Percentiles rank a stretch among this genome's conserved stretches.
phyloP scores from a whole-genome alignment of 2,329 filamentous ascomycete genomes.

The Blastomyces gilchristii region DNA sequence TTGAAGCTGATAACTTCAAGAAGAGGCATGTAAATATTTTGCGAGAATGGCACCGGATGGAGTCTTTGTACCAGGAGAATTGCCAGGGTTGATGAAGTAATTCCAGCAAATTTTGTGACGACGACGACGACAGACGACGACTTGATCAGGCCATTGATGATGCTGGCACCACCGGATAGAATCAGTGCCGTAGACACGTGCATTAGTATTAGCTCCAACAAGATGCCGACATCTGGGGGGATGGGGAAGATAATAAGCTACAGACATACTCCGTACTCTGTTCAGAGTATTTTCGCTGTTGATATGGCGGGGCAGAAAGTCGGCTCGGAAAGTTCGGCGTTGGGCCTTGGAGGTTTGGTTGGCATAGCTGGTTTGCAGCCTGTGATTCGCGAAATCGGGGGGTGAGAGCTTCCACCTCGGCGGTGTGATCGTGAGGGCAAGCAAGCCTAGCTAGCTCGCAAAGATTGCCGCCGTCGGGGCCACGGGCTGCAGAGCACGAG shows the following conservation, averaged over 20 bases:
- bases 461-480: too few relatives aligned
- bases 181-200: background rate
- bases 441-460: too few relatives aligned
- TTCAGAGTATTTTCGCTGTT: background rate
- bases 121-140: too few relatives aligned
- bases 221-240: background rate
- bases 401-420: background rate
- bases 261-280: too few relatives aligned
- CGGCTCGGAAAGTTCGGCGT: constrained; percentile 4
- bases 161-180: background rate
- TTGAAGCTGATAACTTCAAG: too few relatives aligned
- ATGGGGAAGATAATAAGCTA: too few relatives aligned
- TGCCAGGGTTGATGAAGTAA: too few relatives aligned
- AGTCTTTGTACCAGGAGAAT: too few relatives aligned
- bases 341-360: background rate
- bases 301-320: background rate
- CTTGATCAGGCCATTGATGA: background rate
- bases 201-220: background rate
- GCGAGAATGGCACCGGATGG: too few relatives aligned
- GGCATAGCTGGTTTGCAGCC: background rate
- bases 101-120: too few relatives aligned
- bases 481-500: too few relatives aligned
- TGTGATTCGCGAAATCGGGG: background rate
- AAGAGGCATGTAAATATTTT: too few relatives aligned
- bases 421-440: background rate